These are phyloP conservation scores for Collybiopsis confluens DNA, from an alignment of 768 basidiomycete species.

Conservation along the genomic window DNA sequence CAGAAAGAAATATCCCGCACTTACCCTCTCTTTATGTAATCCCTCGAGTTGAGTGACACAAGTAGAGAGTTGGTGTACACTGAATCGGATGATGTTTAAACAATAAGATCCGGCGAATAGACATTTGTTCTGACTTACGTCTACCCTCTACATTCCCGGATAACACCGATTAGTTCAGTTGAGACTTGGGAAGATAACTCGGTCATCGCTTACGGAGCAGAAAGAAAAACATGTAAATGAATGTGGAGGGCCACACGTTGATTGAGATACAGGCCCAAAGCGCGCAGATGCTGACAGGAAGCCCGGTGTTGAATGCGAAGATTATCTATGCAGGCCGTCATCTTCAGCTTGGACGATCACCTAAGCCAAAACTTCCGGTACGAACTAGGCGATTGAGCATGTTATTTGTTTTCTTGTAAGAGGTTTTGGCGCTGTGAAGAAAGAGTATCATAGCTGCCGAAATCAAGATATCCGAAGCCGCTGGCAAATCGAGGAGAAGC, in stretches of 20 bases:
- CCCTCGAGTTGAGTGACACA: conserved; percentile 3
- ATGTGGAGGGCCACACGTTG: conserved; percentile 5
- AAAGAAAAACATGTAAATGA: conserved; percentile 8
- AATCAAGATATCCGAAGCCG: conserved; percentile 10
- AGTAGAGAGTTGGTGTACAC: conserved; percentile 8
- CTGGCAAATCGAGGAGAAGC: not conserved
- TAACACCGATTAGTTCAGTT: not conserved
- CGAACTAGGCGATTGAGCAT: conserved; percentile 14
- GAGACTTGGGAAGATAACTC: not conserved
- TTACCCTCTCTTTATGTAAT: conserved; percentile 1
- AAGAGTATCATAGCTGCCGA: conserved; percentile 9
- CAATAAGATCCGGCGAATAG: not conserved
- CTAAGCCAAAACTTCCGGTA: not conserved
- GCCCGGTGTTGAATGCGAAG: conserved; percentile 4
- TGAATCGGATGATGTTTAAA: not conserved
- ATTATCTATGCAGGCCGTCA: not conserved
- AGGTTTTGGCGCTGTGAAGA: conserved; percentile 10
- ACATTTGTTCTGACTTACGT: not conserved
- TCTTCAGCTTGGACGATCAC: not conserved
- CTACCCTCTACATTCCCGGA: not conserved
- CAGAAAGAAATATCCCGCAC: not conserved
- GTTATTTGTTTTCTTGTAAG: conserved; percentile 7
- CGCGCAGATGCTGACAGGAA: conserved; percentile 8
- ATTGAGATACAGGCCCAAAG: conserved; percentile 7
- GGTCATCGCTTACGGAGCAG: conserved; percentile 3